Conservation (phyloP, 768 basidiomycete species). For the Nevesoporus exiguus region DNA sequence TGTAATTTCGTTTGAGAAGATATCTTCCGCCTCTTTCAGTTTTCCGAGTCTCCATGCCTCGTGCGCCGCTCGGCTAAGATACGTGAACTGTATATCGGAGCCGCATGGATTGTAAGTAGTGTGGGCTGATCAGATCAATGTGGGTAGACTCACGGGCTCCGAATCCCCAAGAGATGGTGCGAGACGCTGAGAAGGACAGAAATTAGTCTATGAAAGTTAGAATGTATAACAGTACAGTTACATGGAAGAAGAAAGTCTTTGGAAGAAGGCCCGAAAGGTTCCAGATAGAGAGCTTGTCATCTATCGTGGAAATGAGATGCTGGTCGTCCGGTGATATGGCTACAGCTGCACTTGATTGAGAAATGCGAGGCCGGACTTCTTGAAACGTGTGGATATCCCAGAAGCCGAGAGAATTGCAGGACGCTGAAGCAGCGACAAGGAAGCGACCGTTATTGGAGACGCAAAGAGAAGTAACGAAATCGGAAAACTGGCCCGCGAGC, state of each 20-base stretch:
- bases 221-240: not conserved
- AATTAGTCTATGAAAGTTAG: not conserved
- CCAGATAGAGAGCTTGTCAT: not conserved
- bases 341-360: too few relatives aligned
- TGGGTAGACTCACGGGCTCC: not conserved
- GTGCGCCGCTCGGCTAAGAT: constrained; percentile 1
- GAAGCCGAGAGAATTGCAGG: too few relatives aligned
- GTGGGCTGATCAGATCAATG: not conserved
- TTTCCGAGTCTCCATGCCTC: constrained; percentile 2
- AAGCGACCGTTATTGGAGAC: too few relatives aligned
- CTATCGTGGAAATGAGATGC: not conserved
- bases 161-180: not conserved
- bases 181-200: not conserved
- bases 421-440: too few relatives aligned
- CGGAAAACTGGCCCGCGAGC: too few relatives aligned
- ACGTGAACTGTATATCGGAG: not conserved
- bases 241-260: constrained; percentile 1
- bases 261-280: not conserved
- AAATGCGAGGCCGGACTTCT: too few relatives aligned
- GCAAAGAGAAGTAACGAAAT: too few relatives aligned
- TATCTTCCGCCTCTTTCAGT: not conserved
- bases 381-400: too few relatives aligned
- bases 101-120: not conserved
- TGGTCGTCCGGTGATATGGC: constrained; percentile 5
- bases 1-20: constrained; percentile 4